Percentiles rank a stretch among this genome's conserved stretches.
Conservation (phyloP, 805 yeast genomes). For the Pichia nanzhaoensis region DNA sequence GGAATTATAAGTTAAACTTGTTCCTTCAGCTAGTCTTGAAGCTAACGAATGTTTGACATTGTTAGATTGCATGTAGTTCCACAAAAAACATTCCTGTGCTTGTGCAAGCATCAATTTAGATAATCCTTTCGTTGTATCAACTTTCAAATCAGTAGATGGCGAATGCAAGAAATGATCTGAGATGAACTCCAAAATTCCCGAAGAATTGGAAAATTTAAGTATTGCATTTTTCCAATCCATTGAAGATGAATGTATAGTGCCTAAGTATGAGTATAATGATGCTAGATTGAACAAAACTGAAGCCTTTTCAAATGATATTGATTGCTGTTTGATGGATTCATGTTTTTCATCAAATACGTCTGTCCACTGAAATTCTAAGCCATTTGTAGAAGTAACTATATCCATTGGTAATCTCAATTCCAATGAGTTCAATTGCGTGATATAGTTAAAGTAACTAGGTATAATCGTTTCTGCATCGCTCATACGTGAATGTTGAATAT, state of each 20-base stretch:
- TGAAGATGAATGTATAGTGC: constrained; percentile 19
- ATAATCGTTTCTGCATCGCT: constrained; percentile 30
- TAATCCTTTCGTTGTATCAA: constrained; percentile 60
- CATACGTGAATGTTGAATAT: constrained; percentile 46
- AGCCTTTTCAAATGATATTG: constrained; percentile 88
- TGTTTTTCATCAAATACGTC: constrained; percentile 53
- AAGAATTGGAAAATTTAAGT: constrained; percentile 61
- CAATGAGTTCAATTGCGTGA: constrained; percentile 73
- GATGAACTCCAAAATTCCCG: constrained; percentile 68
- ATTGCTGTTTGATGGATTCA: constrained; percentile 53
- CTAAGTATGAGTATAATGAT: constrained; percentile 52
- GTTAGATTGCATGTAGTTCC: constrained; percentile 46
- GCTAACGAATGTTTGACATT: constrained; percentile 57
- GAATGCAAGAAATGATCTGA: constrained; percentile 83
- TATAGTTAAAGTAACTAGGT: constrained; percentile 54
- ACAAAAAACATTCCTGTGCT: constrained; percentile 77
- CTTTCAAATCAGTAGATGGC: constrained; percentile 71
- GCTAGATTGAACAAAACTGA: constrained; percentile 74
- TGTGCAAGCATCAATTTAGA: constrained; percentile 69
- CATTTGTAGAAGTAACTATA: constrained; percentile 22
- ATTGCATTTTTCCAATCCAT: constrained; percentile 52
- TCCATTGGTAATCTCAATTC: constrained; percentile 69
- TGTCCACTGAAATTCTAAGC: constrained; percentile 65
- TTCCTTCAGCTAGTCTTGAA: constrained; percentile 65
- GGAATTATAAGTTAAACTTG: constrained; percentile 48